A percentile compares a stretch with the other conserved stretches of the same genome.
phyloP scores from a whole-genome alignment of 345 rosid genomes.

The Odontarrhena argentea region DNA sequence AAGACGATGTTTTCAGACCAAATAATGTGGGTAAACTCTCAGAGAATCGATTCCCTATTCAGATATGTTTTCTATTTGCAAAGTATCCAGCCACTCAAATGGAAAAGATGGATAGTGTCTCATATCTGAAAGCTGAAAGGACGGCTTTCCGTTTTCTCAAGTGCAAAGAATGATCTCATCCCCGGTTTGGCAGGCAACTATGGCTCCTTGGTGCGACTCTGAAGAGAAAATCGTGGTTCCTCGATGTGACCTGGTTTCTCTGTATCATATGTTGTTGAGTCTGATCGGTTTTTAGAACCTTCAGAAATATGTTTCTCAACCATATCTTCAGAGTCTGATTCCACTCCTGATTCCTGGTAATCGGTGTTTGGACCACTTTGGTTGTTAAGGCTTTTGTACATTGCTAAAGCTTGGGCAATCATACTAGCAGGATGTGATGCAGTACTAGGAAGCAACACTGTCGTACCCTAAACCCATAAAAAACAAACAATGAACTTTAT shows the following conservation, averaged over 20 bases:
- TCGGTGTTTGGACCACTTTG: constrained; percentile 38
- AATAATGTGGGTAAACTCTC: not conserved
- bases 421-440: constrained; percentile 67
- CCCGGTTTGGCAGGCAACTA: constrained; percentile 11
- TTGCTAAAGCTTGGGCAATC: constrained; percentile 78
- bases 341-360: constrained; percentile 33
- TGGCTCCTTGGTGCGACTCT: constrained; percentile 43
- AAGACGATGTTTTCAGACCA: not conserved
- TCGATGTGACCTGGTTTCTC: constrained; percentile 19
- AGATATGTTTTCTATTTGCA: constrained; percentile 28
- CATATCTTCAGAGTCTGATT: constrained; percentile 30
- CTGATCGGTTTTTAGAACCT: constrained; percentile 36
- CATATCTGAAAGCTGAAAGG: constrained; percentile 7
- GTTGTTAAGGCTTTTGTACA: constrained; percentile 70
- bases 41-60: constrained; percentile 21
- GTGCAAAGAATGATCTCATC: constrained; percentile 26
- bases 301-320: constrained; percentile 39
- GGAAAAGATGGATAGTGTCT: constrained; percentile 11
- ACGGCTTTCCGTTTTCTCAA: constrained; percentile 23
- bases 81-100: constrained; percentile 12
- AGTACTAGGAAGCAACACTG: constrained; percentile 81
- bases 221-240: constrained; percentile 64
- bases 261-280: constrained; percentile 30
- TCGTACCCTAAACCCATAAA: constrained; percentile 60
- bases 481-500: not conserved